Base-by-base conservation (phyloP, 2,329 filamentous ascomycete species). In the Trichoderma atroviride region DNA sequence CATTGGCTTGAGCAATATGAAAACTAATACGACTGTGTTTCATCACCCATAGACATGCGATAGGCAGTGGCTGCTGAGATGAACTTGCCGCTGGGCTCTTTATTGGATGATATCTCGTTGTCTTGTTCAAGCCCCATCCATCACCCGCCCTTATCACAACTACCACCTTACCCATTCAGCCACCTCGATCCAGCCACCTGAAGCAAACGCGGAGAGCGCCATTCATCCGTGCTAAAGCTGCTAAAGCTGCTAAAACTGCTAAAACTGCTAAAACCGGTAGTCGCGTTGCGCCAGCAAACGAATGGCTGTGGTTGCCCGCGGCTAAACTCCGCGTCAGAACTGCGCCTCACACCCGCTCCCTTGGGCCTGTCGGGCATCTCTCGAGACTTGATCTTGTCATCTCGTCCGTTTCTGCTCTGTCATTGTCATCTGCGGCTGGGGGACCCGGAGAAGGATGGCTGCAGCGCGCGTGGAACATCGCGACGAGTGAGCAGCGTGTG, bases 261-360 rank as follows among this genome's bases (percentile, higher is more conserved):
- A 50, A 50, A 50, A 24, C 22, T 50, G 43, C 60, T 35, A 52
- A 37, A 63, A 19, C 37, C 24, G 29, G 43, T 31, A 63, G 43
- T 43, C 47, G 47, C 47, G 47, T 24, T 50, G 9, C 22, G 47
- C 47, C 47, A 24, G 22, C 7, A 33, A 50, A 66, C n/a, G 63
- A 66, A 47, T 50, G 62, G 53, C 35, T 57, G 63, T 52, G 63
- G 55, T 55, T 58, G 37, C 63, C 33, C 37, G 37, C 63, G 63
- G 63, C 55, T 67, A 67, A 67, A 67, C 63, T 37, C 55, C 63
- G 63, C 55, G 33, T 67, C 58, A 67, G 52, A 40, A 55, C 63
- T 67, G 63, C 63, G 63, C 63, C 63, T 67, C 63, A 24, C n/a
- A 6, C 59, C 40, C 29, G 47, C 40, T 33, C 55, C 40, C 40